Evolutionary conservation across 148 eudicot species (phyloP).

Genomic region (Limonium bicolor): DNA sequence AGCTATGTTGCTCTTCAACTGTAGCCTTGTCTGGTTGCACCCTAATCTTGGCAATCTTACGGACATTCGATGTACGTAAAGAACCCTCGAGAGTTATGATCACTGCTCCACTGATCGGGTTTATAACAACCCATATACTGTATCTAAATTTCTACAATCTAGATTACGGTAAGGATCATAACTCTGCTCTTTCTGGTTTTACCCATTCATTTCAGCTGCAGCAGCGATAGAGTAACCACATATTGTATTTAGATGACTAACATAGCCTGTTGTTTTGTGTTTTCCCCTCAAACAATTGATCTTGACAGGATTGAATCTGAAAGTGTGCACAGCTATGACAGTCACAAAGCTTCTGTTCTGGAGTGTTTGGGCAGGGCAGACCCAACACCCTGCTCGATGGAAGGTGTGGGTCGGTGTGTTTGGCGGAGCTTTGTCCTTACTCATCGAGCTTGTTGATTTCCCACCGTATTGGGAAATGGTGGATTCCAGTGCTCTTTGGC

Average conservation of each 20-base stretch:
- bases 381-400: constrained; percentile 52
- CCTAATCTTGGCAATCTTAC: constrained; percentile 44
- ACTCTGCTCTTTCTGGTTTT: no score
- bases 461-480: constrained; percentile 60
- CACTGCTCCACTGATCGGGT: constrained; percentile 65
- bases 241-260: no score
- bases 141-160: constrained; percentile 58
- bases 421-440: constrained; percentile 42
- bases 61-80: constrained; percentile 43
- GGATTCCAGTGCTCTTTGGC: constrained; percentile 77
- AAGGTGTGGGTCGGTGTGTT: constrained; percentile 42
- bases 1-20: constrained; percentile 63
- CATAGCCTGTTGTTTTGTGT: no score
- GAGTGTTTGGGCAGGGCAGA: constrained; percentile 60
- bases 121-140: constrained; percentile 65
- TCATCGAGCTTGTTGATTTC: constrained; percentile 48
- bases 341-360: constrained; percentile 41
- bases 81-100: constrained; percentile 78
- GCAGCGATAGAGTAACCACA: no score
- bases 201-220: no score
- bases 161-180: constrained; percentile 47
- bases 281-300: no score
- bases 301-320: constrained; percentile 66
- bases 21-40: constrained; percentile 69
- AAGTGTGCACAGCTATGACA: constrained; percentile 38